Base-by-base conservation (phyloP, 2,329 filamentous ascomycete genomes). In the Cercospora beticola region DNA sequence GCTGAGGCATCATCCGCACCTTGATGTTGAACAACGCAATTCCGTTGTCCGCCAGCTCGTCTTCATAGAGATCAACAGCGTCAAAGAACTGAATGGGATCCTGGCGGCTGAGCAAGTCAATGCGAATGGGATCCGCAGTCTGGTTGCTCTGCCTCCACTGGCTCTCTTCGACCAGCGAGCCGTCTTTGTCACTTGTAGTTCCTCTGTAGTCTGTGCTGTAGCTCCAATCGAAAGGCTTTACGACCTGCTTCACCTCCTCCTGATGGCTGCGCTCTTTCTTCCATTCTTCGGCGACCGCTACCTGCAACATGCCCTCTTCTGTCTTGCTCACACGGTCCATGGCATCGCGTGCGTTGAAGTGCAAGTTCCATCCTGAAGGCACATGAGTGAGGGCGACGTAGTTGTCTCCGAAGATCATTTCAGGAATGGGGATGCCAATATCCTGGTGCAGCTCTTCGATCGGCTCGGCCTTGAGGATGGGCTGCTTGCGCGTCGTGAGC, bases 341-440 rank as follows among this genome's bases (percentile, higher is more conserved):
- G 26, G 94, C 95, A 78, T 94, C 92, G 74, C 89, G 91, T 23
- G 95, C 91, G 78, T 90, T 90, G 84, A 98, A 99, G 64, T 86
- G 82, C 71, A 98, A 84, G 56, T 84, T 83, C 93, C 93, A 99
- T 56, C 89, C 88, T n/a, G 86, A 89, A 21, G 86, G 85, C n/a
- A 82, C 70, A 82, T 98, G 93, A 64, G 89, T 84, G 69, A 99
- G 86, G 6, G 87, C 83, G 49, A 97, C 89, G 67, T 91, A 83
- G 80, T 99, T 99, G 83, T 99, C 94, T 70, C 95, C 95, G 78
- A 99, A 99, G 73, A 99, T 99, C 95, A 99, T 99, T 83, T 99
- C 95, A 8, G 95, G 95, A 49, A 94, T 88, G 18, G 94, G 89
- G 77, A 99, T 97, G 31, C 90, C 89, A 64, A 99, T 86, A 71